phyloP scores from a whole-genome alignment of 1,284 basidiomycete genomes.

The Boletus smithii region DNA sequence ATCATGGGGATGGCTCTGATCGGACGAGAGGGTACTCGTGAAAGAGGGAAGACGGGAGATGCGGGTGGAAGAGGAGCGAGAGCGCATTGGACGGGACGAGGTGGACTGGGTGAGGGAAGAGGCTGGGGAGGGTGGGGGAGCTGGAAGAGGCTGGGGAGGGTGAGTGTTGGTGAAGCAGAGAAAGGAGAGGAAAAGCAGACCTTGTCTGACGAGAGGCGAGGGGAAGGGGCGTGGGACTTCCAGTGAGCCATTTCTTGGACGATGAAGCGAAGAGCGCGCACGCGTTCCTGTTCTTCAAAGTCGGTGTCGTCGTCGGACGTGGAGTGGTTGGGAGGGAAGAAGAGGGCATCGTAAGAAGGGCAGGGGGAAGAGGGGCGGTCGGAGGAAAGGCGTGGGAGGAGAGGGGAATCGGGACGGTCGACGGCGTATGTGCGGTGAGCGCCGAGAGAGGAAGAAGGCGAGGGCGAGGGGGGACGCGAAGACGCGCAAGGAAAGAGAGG shows the following conservation, averaged over 20 bases:
- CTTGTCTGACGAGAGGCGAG: slow-evolving; percentile 21
- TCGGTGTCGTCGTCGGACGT: slow-evolving; percentile 9
- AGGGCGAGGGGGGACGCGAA: slow-evolving; percentile 28
- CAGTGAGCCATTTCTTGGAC: slow-evolving; percentile 34
- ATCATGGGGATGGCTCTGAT: slow-evolving; percentile 32
- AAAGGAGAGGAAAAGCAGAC: slow-evolving; percentile 3
- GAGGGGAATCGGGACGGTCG: slow-evolving; percentile 32
- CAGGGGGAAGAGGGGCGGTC: slow-evolving; percentile 26
- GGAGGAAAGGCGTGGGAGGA: slow-evolving; percentile 28
- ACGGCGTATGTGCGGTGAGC: slow-evolving; percentile 22
- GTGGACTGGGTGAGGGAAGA: slow-evolving; percentile 27
- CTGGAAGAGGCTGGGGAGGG: slow-evolving; percentile 23
- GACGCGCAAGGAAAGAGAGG: neutral
- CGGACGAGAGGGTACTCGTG: slow-evolving; percentile 34
- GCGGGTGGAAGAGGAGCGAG: slow-evolving; percentile 32
- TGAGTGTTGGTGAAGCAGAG: neutral
- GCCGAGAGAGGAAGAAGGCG: slow-evolving; percentile 32
- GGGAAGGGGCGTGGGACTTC: slow-evolving; percentile 11
- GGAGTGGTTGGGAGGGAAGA: slow-evolving; percentile 24
- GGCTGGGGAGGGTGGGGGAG: slow-evolving; percentile 30
- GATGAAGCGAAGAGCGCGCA: slow-evolving; percentile 32
- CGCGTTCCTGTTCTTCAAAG: slow-evolving; percentile 31
- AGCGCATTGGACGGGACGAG: slow-evolving; percentile 30
- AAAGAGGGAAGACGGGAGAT: slow-evolving; percentile 35
- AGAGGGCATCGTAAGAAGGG: slow-evolving; percentile 33